Conservation (phyloP, 108 stramenopile species). For the Skeletonema menzelii region DNA sequence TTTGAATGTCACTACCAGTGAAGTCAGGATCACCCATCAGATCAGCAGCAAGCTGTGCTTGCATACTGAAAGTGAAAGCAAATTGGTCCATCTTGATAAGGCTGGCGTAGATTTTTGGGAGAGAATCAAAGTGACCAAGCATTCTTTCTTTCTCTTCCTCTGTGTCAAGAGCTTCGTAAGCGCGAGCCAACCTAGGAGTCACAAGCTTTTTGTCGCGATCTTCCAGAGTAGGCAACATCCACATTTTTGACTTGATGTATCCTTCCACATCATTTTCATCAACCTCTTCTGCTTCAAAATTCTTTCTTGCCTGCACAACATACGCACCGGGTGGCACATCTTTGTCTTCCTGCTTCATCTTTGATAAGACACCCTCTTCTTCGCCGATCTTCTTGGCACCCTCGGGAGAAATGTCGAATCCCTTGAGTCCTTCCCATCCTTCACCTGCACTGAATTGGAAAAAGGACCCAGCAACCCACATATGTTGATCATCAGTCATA, state of each 20-base stretch:
- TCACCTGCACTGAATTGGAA: conserved; percentile 91
- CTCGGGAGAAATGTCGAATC: conserved; percentile 87
- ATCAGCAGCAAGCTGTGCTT: conserved; percentile 87
- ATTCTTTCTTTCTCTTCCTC: conserved; percentile 44
- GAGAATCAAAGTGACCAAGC: conserved; percentile 54
- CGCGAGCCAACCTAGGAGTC: conserved; percentile 70
- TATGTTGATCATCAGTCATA: conserved; percentile 95
- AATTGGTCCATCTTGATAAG: conserved; percentile 90
- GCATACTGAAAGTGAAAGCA: conserved; percentile 87
- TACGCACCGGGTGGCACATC: conserved; percentile 62
- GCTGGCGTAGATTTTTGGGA: conserved; percentile 80
- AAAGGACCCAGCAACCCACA: conserved; percentile 94
- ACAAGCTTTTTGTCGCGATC: conserved; percentile 83
- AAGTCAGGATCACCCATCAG: conserved; percentile 79
- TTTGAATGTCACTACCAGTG: conserved; percentile 78
- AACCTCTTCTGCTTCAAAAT: conserved; percentile 57
- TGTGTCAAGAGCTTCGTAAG: conserved; percentile 44
- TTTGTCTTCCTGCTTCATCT: conserved; percentile 31
- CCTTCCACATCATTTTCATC: conserved; percentile 68
- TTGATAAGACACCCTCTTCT: conserved; percentile 24
- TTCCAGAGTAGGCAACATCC: conserved; percentile 84
- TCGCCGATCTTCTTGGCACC: conserved; percentile 58
- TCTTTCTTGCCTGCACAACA: conserved; percentile 81
- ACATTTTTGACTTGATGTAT: conserved; percentile 75
- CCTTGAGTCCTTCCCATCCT: conserved; percentile 81